phyloP scores from a whole-genome alignment of 2,329 filamentous ascomycete genomes.

The Trichoderma hamatum region DNA sequence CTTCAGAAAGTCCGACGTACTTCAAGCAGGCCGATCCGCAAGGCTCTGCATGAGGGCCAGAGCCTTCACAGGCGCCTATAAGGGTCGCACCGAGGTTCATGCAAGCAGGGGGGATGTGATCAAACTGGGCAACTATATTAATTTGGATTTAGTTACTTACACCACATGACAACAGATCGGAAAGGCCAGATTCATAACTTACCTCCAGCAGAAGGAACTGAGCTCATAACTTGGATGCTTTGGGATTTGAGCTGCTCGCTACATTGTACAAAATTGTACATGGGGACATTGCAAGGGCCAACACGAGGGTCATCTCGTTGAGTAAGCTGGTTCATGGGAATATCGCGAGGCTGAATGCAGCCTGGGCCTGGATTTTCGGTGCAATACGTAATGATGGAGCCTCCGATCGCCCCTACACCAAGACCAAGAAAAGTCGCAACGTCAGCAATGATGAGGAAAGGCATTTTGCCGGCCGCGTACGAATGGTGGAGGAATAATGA shows the following conservation, averaged over 20 bases:
- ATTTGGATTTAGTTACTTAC: background rate
- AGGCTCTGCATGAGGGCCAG: background rate
- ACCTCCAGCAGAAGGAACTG: background rate
- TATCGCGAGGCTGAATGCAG: background rate
- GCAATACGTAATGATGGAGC: background rate
- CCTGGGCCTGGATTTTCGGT: background rate
- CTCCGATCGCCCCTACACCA: background rate
- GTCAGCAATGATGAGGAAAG: no score
- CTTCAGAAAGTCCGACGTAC: background rate
- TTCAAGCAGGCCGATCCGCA: conserved; percentile 9
- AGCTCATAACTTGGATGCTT: background rate
- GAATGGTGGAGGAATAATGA: no score
- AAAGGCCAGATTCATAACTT: background rate
- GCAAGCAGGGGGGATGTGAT: background rate
- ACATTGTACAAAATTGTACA: background rate
- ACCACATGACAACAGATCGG: no score
- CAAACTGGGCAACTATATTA: background rate
- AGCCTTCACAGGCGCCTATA: background rate
- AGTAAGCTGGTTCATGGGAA: no score
- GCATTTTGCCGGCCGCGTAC: no score
- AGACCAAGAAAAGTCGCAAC: background rate
- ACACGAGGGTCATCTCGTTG: background rate
- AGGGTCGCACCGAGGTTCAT: background rate
- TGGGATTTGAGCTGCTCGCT: background rate
- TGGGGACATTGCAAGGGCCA: background rate